Percentiles rank a stretch among this genome's conserved stretches.
These are phyloP conservation scores for Fusarium caatingaense DNA, from an alignment of 2,329 filamentous ascomycete genomes.

Conservation along the genomic window DNA sequence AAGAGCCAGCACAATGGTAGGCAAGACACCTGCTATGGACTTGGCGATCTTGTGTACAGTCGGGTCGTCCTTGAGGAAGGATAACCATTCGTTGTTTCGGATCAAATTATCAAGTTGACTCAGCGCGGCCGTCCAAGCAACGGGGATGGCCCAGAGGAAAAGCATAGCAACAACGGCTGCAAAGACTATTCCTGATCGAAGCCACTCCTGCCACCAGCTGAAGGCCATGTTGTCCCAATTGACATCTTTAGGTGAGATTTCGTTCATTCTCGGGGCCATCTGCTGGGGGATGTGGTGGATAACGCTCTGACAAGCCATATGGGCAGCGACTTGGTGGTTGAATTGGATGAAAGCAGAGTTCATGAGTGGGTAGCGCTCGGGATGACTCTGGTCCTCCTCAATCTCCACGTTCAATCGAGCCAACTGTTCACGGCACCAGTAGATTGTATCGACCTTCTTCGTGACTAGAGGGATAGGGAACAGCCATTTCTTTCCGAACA, in stretches of 20 bases:
- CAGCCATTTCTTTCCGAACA: constrained; percentile 74
- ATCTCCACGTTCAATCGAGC: constrained; percentile 92
- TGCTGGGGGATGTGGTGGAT: constrained; percentile 92
- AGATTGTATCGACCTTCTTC: constrained; percentile 94
- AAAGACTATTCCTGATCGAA: constrained; percentile 75
- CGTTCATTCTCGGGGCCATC: constrained; percentile 92
- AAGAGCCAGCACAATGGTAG: constrained; percentile 79
- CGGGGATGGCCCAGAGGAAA: constrained; percentile 89
- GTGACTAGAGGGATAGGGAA: constrained; percentile 82
- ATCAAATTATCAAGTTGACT: constrained; percentile 81
- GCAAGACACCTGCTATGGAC: constrained; percentile 84
- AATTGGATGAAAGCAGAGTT: constrained; percentile 98
- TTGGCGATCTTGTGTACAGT: constrained; percentile 71
- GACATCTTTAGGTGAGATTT: constrained; percentile 92
- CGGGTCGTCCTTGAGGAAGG: constrained; percentile 71
- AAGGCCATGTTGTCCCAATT: constrained; percentile 98
- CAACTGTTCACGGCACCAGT: constrained; percentile 87
- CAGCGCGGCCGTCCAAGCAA: constrained; percentile 86
- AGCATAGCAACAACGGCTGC: constrained; percentile 78
- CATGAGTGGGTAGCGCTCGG: constrained; percentile 90
- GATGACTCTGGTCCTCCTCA: constrained; percentile 85
- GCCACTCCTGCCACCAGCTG: constrained; percentile 90
- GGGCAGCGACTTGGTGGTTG: constrained; percentile 95
- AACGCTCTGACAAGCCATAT: constrained; percentile 96
- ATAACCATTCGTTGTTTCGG: constrained; percentile 72